Evolutionary conservation across 2,329 filamentous ascomycete genomes (phyloP), one percentile per base, ranked within the genome.

Genomic region (Aschersonia sp.): DNA sequence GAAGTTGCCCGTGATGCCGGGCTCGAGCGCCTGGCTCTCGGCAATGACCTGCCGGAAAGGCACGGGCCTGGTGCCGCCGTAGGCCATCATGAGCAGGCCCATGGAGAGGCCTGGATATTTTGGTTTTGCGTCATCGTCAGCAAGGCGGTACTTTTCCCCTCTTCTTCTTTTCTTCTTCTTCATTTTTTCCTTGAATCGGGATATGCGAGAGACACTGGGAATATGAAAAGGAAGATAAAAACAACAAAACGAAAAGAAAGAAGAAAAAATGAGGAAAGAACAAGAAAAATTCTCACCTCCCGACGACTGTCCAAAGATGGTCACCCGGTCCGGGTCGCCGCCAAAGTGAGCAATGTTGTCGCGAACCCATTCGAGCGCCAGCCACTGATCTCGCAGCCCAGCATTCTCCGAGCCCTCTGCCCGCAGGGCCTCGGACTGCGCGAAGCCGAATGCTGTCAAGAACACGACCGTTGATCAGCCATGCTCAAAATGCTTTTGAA

Each of bases 361-460:
- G 33, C 65, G 62, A 30, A 70, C 60, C 68, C 68, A 70, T 43
- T 62, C 57, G 1, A 70, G 54, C 1, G 65, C 66, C 2, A 68
- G 52, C 2, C 75, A 66, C 53, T 79, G 75, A 54, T 81, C 75
- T 5, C 68, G 63, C 5, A 78, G 57, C 1, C 72, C 75, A 2
- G 73, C 55, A 49, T 78, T 78, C 43, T 54, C 49, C 4, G 55
- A 57, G 12, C 51, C 50, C 31, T 56, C 52, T 5, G 31, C 5
- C 40, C 48, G 47, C 1, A 58, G 54, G 7, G 54, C 52, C 37
- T 52, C 47, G 2, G 56, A 56, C 29, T 57, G 55, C 14, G 56
- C 56, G 45, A 58, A 58, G 12, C 57, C 57, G 44, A 60, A 60
- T n/a, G 55, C 57, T 60, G 32, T 9, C n/a, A 9, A 7, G 8